phyloP scores from a whole-genome alignment of 495 filamentous ascomycete species.

The Polyplosphaeria fusca region DNA sequence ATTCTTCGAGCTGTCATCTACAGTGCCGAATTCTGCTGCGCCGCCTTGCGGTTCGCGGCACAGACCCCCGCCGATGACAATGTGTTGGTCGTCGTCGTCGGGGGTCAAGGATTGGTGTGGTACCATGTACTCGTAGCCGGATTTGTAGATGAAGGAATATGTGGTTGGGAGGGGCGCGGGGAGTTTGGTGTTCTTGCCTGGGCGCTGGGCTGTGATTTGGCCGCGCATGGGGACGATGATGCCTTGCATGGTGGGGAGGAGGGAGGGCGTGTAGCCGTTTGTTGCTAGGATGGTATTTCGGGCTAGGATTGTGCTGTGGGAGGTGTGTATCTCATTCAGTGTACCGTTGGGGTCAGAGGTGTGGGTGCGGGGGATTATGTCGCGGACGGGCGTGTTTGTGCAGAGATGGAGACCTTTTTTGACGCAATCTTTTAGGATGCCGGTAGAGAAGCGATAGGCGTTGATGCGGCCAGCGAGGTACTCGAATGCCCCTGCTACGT shows the following conservation, averaged over 20 bases:
- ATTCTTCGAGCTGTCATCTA: slow-evolving; percentile 59
- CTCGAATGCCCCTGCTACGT: slow-evolving; percentile 49
- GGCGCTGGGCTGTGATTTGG: slow-evolving; percentile 63
- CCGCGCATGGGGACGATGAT: slow-evolving; percentile 64
- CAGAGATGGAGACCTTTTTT: slow-evolving; percentile 57
- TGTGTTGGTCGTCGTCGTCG: slow-evolving; percentile 52
- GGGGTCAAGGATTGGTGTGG: slow-evolving; percentile 51
- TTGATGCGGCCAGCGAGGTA: slow-evolving; percentile 63
- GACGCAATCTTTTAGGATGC: slow-evolving; percentile 55
- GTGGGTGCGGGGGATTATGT: slow-evolving; percentile 34
- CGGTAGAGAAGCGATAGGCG: slow-evolving; percentile 62
- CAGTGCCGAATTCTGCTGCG: slow-evolving; percentile 51
- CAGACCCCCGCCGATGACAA: slow-evolving; percentile 69
- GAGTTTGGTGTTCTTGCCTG: slow-evolving; percentile 44
- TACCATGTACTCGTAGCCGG: slow-evolving; percentile 67
- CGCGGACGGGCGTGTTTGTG: slow-evolving; percentile 56
- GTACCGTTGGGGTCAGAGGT: neutral
- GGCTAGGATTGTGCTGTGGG: slow-evolving; percentile 53
- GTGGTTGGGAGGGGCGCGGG: slow-evolving; percentile 48
- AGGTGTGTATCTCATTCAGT: slow-evolving; percentile 51
- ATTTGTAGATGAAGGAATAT: slow-evolving; percentile 60
- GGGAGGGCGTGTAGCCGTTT: slow-evolving; percentile 65
- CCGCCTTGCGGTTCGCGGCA: slow-evolving; percentile 48
- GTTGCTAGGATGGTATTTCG: slow-evolving; percentile 62
- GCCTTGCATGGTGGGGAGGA: slow-evolving; percentile 57